phyloP scores from a whole-genome alignment of 2,329 filamentous ascomycete species.

The Claviceps pazoutovae region DNA sequence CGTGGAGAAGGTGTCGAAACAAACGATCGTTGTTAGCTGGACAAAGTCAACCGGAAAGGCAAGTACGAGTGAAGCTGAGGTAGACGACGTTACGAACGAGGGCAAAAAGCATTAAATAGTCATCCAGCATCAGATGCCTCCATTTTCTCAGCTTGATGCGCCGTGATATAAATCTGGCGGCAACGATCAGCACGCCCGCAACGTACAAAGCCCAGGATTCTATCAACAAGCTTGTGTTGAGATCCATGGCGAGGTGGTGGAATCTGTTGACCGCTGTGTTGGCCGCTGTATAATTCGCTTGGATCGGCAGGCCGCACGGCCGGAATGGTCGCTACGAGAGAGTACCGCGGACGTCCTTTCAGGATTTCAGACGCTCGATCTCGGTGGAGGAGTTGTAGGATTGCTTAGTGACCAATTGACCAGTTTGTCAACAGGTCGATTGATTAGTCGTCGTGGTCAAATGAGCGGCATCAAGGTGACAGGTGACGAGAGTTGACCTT shows the following conservation, averaged over 20 bases:
- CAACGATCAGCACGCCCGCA: slow-evolving; percentile 14
- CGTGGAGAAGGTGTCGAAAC: no score
- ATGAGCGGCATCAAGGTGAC: background rate
- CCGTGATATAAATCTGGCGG: slow-evolving; percentile 16
- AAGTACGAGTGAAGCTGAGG: background rate
- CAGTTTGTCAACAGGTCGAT: no score
- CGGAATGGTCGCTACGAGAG: background rate
- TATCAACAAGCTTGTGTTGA: slow-evolving; percentile 12
- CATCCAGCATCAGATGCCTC: slow-evolving; percentile 37
- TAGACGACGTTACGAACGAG: slow-evolving; percentile 16
- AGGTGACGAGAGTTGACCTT: background rate
- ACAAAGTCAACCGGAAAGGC: background rate
- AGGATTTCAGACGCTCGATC: no score
- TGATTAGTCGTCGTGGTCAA: background rate
- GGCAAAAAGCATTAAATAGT: slow-evolving; percentile 41
- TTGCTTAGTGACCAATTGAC: no score
- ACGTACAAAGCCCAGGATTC: slow-evolving; percentile 19
- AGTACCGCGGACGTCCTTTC: background rate
- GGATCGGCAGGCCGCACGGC: background rate
- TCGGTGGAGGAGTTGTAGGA: no score
- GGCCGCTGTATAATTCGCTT: background rate
- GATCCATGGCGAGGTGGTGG: slow-evolving; percentile 11
- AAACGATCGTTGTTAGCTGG: background rate
- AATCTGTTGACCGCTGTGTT: background rate
- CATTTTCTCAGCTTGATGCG: slow-evolving; percentile 28